Evolutionary conservation across 148 eudicot genomes (phyloP).

Genomic region (Heliamphora exappendiculata): DNA sequence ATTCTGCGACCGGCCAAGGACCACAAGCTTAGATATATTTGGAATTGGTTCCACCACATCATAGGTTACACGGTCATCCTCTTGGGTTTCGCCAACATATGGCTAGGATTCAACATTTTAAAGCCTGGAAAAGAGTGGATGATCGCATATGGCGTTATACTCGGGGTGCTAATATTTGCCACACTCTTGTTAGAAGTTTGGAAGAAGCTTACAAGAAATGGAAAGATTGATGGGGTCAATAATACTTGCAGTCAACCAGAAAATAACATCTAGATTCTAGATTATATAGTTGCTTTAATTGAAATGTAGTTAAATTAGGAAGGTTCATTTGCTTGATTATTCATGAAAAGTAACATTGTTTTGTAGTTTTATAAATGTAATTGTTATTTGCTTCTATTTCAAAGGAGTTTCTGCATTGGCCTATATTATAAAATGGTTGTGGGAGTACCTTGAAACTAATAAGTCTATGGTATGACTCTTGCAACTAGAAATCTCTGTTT

Average conservation of each 20-base stretch:
- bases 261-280: too few relatives aligned
- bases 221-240: neutral
- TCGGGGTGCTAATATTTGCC: neutral
- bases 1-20: conserved; percentile 1
- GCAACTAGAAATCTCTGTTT: too few relatives aligned
- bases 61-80: neutral
- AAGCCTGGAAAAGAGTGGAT: neutral
- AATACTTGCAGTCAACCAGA: neutral
- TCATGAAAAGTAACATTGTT: too few relatives aligned
- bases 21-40: neutral
- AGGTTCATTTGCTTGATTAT: too few relatives aligned
- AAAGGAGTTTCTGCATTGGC: too few relatives aligned
- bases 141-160: neutral
- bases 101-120: conserved; percentile 1
- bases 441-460: too few relatives aligned
- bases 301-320: too few relatives aligned
- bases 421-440: too few relatives aligned
- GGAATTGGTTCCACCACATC: conserved; percentile 11
- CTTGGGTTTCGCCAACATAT: conserved; percentile 1
- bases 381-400: too few relatives aligned
- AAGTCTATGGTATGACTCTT: too few relatives aligned
- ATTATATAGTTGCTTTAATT: neutral
- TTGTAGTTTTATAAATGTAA: too few relatives aligned
- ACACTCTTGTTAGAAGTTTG: neutral
- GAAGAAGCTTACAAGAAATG: neutral